These are phyloP conservation scores for Macrolepiota albuminosa DNA, from an alignment of 768 basidiomycete species.

Conservation along the genomic window DNA sequence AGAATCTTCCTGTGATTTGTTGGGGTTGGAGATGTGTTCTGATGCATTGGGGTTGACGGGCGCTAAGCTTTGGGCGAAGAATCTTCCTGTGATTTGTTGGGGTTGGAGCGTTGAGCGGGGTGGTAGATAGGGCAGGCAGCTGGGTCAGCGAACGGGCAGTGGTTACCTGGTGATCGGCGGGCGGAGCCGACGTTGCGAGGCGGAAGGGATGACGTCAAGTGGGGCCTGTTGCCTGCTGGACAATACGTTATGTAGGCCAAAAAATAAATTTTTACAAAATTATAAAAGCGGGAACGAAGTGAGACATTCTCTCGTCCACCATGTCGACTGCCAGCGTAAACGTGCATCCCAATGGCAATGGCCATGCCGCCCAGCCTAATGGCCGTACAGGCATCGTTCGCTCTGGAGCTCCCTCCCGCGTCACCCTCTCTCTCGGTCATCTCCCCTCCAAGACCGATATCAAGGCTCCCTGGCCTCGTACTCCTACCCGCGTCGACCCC, in stretches of 20 bases:
- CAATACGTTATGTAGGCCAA: neutral
- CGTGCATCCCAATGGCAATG: neutral
- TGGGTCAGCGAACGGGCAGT: neutral
- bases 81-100: neutral
- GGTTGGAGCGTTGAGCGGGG: neutral
- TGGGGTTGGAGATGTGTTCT: neutral
- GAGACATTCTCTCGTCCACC: slow-evolving; percentile 6
- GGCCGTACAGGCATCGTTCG: slow-evolving; percentile 4
- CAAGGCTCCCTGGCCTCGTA: slow-evolving; percentile 68
- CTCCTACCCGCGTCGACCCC: slow-evolving; percentile 74
- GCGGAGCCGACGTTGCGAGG: neutral
- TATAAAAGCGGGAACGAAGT: neutral
- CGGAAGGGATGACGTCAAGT: slow-evolving; percentile 10
- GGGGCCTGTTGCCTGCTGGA: neutral
- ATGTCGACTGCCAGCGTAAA: slow-evolving; percentile 6
- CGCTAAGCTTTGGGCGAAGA: neutral
- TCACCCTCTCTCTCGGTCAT: slow-evolving; percentile 71
- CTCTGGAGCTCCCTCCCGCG: slow-evolving; percentile 45
- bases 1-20: neutral
- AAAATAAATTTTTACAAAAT: neutral
- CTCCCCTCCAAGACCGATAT: slow-evolving; percentile 71
- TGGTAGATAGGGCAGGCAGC: neutral
- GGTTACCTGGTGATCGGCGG: neutral
- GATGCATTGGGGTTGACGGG: neutral
- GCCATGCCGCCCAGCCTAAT: neutral